These are phyloP conservation scores for Strobilomyces echinocephalus DNA, from an alignment of 768 basidiomycete species.

Conservation along the genomic window DNA sequence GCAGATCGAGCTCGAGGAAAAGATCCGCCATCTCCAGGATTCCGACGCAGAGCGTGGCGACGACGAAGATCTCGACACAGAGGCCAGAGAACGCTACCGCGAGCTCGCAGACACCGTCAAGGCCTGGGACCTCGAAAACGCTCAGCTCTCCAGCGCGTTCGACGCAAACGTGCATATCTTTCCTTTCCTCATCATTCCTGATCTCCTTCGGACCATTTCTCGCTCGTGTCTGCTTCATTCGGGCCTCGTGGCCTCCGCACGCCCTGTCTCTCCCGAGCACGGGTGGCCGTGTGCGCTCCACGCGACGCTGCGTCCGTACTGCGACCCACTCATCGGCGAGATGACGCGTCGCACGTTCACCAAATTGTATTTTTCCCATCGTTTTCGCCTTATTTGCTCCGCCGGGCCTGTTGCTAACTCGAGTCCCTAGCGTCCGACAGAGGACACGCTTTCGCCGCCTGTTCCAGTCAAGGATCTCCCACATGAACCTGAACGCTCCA, in stretches of 20 bases:
- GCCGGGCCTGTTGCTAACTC: constrained; percentile 6
- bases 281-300: background rate
- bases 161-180: constrained; percentile 51
- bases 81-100: constrained; percentile 67
- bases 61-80: constrained; percentile 58
- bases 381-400: background rate
- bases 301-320: background rate
- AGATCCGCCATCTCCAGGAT: constrained; percentile 78
- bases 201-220: constrained; percentile 3
- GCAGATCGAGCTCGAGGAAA: constrained; percentile 88
- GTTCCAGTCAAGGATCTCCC: constrained; percentile 46
- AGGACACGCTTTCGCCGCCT: constrained; percentile 43
- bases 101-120: constrained; percentile 74
- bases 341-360: constrained; percentile 5
- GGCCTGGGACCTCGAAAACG: constrained; percentile 77
- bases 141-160: constrained; percentile 66
- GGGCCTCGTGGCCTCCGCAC: constrained; percentile 16
- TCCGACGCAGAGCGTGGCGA: constrained; percentile 59
- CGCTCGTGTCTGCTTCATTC: constrained; percentile 10
- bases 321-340: background rate
- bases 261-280: background rate
- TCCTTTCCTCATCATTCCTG: background rate
- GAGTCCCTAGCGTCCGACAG: constrained; percentile 40
- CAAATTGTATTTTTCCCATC: background rate
- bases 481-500: constrained; percentile 59